Evolutionary conservation across 352 stramenopile species (phyloP).

Genomic region (Phytophthora hybrid): DNA sequence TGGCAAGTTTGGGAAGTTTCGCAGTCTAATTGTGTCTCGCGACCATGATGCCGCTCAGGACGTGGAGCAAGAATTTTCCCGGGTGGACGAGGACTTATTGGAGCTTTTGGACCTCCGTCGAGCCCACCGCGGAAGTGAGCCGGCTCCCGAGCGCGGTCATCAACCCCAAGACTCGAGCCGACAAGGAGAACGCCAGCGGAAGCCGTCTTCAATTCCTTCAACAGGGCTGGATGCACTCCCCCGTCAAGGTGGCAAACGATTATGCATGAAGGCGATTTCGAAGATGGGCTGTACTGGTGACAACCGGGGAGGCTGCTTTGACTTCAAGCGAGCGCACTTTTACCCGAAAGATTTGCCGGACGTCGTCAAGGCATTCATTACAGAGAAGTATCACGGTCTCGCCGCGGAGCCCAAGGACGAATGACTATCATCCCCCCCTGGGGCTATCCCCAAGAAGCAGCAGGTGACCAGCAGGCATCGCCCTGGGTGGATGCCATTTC

Average conservation of each 20-base stretch:
- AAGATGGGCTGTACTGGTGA: conserved; percentile 5
- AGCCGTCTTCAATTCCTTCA: not conserved
- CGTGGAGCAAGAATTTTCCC: conserved; percentile 3
- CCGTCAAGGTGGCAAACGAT: not conserved
- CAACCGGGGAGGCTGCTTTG: conserved; percentile 2
- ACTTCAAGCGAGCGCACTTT: conserved; percentile 17
- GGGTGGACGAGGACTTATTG: conserved; percentile 10
- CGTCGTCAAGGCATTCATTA: not conserved
- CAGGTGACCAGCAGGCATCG: too few species aligned
- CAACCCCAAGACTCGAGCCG: not conserved
- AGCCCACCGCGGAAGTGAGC: not conserved
- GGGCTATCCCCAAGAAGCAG: too few species aligned
- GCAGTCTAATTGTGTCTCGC: not conserved
- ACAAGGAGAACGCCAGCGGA: not conserved
- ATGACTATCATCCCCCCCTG: too few species aligned
- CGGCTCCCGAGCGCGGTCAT: too few species aligned
- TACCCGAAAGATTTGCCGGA: not conserved
- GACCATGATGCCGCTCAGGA: not conserved
- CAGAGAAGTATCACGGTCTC: not conserved
- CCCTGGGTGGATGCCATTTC: too few species aligned
- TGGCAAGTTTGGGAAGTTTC: not conserved
- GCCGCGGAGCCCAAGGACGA: not conserved
- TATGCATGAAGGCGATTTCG: conserved; percentile 16
- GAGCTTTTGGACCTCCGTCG: conserved; percentile 11
- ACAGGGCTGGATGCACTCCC: not conserved